Evolutionary conservation across 1,139 yeast genomes (phyloP).

Genomic region (Geotrichum siamense): DNA sequence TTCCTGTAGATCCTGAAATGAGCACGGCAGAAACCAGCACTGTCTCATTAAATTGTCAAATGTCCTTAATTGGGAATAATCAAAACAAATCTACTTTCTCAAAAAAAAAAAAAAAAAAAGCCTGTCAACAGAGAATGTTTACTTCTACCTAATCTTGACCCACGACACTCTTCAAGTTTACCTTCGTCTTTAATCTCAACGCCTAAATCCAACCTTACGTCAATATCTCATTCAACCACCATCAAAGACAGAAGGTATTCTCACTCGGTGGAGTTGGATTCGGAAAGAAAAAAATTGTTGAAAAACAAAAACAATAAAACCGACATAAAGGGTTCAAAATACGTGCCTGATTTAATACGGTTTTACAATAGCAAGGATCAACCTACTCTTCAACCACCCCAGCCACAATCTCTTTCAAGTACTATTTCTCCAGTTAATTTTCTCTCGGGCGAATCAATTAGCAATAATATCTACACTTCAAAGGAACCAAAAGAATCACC

Average conservation of each 20-base stretch:
- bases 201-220: background rate
- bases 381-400: background rate
- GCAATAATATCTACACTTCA: background rate
- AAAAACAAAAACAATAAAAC: background rate
- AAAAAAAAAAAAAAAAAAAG: background rate
- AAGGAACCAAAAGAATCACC: constrained; percentile 6
- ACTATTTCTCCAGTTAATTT: background rate
- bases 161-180: background rate
- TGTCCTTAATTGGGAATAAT: background rate
- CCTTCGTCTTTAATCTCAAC: background rate
- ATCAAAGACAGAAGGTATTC: background rate
- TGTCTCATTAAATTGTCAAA: no score
- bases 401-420: background rate
- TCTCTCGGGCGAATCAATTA: background rate
- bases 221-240: background rate
- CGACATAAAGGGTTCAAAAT: background rate
- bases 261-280: no score
- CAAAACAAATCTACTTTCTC: background rate
- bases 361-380: background rate
- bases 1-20: background rate
- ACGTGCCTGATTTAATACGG: background rate
- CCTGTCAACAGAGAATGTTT: background rate
- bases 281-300: background rate
- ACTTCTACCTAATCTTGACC: background rate
- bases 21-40: no score